These are phyloP conservation scores for Glonium stellatum DNA, from an alignment of 495 filamentous ascomycete species.

Conservation along the genomic window DNA sequence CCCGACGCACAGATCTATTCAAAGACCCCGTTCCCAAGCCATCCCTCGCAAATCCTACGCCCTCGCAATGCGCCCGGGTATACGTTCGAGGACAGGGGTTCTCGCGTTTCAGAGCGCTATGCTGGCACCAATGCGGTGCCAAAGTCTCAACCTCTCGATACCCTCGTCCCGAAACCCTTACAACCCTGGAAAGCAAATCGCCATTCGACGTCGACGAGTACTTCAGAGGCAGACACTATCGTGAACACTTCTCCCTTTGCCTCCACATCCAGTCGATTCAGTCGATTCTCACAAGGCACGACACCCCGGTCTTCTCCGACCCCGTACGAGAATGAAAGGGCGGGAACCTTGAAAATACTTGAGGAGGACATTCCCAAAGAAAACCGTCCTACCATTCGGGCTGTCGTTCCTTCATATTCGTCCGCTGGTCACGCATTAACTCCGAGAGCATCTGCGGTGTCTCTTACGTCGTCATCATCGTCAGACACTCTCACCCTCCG, in stretches of 20 bases:
- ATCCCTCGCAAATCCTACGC: slow-evolving; percentile 31
- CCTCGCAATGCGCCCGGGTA: slow-evolving; percentile 27
- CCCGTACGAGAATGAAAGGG: slow-evolving; percentile 2
- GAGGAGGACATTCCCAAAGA: slow-evolving; percentile 10
- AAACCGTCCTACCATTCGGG: slow-evolving; percentile 21
- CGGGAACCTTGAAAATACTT: slow-evolving; percentile 22
- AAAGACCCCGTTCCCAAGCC: slow-evolving; percentile 33
- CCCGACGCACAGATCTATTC: slow-evolving; percentile 29
- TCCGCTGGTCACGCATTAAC: slow-evolving; percentile 26
- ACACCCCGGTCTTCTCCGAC: slow-evolving; percentile 27
- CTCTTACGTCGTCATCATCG: slow-evolving; percentile 30
- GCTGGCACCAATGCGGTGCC: slow-evolving; percentile 27
- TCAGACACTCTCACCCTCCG: slow-evolving; percentile 19
- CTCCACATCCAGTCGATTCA: slow-evolving; percentile 27
- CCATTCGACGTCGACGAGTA: slow-evolving; percentile 29
- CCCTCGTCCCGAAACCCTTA: slow-evolving; percentile 31
- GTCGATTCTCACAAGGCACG: slow-evolving; percentile 27
- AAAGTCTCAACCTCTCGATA: slow-evolving; percentile 18
- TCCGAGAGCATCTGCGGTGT: slow-evolving; percentile 27
- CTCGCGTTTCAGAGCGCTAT: slow-evolving; percentile 26
- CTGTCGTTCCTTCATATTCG: slow-evolving; percentile 28
- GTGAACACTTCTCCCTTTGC: slow-evolving; percentile 22
- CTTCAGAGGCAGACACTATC: slow-evolving; percentile 26
- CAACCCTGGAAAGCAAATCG: slow-evolving; percentile 24
- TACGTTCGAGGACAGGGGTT: slow-evolving; percentile 26